phyloP scores from a whole-genome alignment of 2,329 filamentous ascomycete genomes.

The Cladophialophora chaetospira region DNA sequence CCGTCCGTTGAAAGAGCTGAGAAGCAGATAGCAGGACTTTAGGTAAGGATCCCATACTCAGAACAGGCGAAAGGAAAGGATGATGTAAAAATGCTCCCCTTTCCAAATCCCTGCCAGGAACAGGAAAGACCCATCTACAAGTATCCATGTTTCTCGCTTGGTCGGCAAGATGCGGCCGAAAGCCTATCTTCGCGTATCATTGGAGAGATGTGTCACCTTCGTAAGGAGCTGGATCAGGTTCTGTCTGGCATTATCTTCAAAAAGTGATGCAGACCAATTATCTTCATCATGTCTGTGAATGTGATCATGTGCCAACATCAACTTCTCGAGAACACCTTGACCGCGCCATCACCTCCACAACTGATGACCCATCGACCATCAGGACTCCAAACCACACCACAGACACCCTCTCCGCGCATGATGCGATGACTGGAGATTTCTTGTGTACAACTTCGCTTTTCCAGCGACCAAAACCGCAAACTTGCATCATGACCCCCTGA shows the following conservation, averaged over 20 bases:
- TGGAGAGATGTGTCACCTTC: too few relatives aligned
- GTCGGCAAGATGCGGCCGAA: too few relatives aligned
- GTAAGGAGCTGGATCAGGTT: slow-evolving; percentile 6
- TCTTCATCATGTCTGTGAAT: not conserved
- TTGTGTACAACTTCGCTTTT: slow-evolving; percentile 92
- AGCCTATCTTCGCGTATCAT: too few relatives aligned
- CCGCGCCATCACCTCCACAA: slow-evolving; percentile 89
- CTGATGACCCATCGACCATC: slow-evolving; percentile 94
- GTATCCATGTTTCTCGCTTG: too few relatives aligned
- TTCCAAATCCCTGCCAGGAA: too few relatives aligned
- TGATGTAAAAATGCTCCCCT: too few relatives aligned
- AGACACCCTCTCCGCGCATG: slow-evolving; percentile 95
- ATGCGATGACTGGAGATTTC: slow-evolving; percentile 90
- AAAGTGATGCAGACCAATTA: slow-evolving; percentile 7
- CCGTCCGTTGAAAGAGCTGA: too few relatives aligned
- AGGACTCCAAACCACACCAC: slow-evolving; percentile 90
- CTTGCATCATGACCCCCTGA: slow-evolving; percentile 95
- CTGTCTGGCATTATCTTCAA: slow-evolving; percentile 13
- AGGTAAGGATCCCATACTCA: too few relatives aligned
- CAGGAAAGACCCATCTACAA: too few relatives aligned
- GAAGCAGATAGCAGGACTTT: too few relatives aligned
- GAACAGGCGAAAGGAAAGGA: too few relatives aligned
- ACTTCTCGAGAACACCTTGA: slow-evolving; percentile 72
- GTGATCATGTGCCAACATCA: slow-evolving; percentile 15
- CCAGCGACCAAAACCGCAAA: slow-evolving; percentile 93